Base-by-base conservation (phyloP, 2,329 filamentous ascomycete genomes). In the Phyllosticta citrichinensis region DNA sequence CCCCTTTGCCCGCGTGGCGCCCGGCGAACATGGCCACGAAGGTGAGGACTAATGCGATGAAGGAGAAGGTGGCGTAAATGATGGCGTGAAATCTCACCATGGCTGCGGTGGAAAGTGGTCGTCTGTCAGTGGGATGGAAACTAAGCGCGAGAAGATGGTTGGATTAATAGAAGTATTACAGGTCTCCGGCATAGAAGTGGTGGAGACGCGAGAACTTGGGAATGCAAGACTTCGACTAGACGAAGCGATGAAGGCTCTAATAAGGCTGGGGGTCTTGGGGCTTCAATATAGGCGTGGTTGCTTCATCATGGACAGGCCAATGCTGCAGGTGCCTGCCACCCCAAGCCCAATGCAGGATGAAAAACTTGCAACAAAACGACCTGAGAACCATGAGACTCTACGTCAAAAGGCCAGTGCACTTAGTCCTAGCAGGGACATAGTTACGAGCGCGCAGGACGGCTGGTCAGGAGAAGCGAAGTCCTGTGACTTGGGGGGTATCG, bases 11-110 rank as follows among this genome's bases (percentile, higher is more conserved):
- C 58, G 73, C 75, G 66, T 81, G 83, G 47, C 79, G 77, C 47
- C 84, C 84, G 1, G 84, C 83, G 65, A 85, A 85, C 62, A 87
- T 75, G 67, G 80, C 84, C 9, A 86, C 75, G 65, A 86, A 78
- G 19, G 79, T 78, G 52, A 87, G 77, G 20, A 86, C 76, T 51
- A 86, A 79, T 3, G 82, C 81, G 30, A 76, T 78, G 24, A 81
- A 75, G 63, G 79, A 77, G 64, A 79, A 77, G 52, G 79, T 65
- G 52, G 78, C 68, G 6, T 82, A 81, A n/a, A 84, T 66, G 20
- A 83, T 64, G 14, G 78, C 77, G 33, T 74, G 66, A n/a, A 71
- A 68, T 40, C 78, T 76, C 79, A 82, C 17, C 63, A 72, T 63
- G 58, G 61, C 87, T 47, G 47, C 77, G 71, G 87, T 57, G 30